Base-by-base conservation (phyloP, 345 rosid genomes). In the Atalantia buxifolia region DNA sequence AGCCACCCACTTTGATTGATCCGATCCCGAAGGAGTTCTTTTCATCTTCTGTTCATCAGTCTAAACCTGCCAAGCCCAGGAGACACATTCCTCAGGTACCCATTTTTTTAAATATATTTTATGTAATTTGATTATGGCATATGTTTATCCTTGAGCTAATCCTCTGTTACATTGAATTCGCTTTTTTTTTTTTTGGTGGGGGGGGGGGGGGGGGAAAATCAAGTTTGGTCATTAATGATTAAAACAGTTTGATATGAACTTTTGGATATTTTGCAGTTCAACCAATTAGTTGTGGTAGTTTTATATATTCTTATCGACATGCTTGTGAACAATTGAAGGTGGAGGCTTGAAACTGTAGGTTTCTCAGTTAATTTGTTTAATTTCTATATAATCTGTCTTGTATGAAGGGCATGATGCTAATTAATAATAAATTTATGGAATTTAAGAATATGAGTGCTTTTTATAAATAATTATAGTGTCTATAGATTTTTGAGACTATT, bases 81-180 rank as follows among this genome's bases (percentile, higher is more conserved):
- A 79, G 88, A 9, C 56, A 74, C 76, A 85, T 83, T 79, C 84
- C 83, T 69, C 79, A 85, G 85, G 83, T 74, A 12, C 18, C 5
- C 14, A 3, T 2, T 45, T 45, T 45, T 45, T 12, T 3, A 42
- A 9, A 40, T 42, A 0, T 13, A 13, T 45, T 45, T 45, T 45
- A 12, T 18, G 18, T 45, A 45, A 45, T 45, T 45, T 45, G 50
- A 45, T 12, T 45, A 45, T 3, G 50, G 50, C 50, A 45, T 45
- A 45, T 13, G 16, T 13, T 45, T 45, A 12, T 45, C 50, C 50
- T 45, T 13, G 50, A 13, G 50, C 3, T 45, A 45, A 45, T 12
- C 4, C 50, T 12, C 50, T 12, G 18, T 45, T 45, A 13, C 18
- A 13, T 45, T 3, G 50, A 45, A 36, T 36, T 7, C 8, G 2